Conservation (phyloP, 345 rosid genomes). For the Raphanus raphanistrum region DNA sequence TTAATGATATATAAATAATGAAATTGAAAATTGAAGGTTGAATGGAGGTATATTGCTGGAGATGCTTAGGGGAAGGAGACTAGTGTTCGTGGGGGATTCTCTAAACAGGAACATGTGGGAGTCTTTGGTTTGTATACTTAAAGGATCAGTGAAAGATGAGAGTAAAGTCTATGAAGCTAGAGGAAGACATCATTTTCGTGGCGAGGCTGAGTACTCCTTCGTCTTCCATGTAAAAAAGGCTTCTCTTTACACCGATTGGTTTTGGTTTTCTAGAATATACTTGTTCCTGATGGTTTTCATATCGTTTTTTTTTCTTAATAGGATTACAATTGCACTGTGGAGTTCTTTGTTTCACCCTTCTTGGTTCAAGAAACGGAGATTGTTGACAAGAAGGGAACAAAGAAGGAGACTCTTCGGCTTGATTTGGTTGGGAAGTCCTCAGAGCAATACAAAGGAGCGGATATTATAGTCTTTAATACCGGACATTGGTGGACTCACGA, state of each 20-base stretch:
- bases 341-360: conserved; percentile 93
- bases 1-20: background rate
- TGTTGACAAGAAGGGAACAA: conserved; percentile 53
- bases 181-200: conserved; percentile 72
- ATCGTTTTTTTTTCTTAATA: conserved; percentile 11
- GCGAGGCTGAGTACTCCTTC: conserved; percentile 83
- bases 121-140: conserved; percentile 83
- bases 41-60: conserved; percentile 65
- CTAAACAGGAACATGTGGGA: conserved; percentile 98
- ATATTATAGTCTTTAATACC: conserved; percentile 82
- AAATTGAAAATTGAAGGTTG: conserved; percentile 54
- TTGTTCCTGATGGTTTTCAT: background rate
- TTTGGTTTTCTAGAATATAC: background rate
- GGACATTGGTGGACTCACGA: conserved; percentile 99
- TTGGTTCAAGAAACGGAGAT: conserved; percentile 90
- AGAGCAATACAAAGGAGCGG: conserved; percentile 71
- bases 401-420: conserved; percentile 85
- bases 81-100: conserved; percentile 92
- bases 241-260: background rate
- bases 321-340: conserved; percentile 84
- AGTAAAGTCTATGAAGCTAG: conserved; percentile 72
- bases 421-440: conserved; percentile 82
- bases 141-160: conserved; percentile 57
- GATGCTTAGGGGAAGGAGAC: conserved; percentile 82
- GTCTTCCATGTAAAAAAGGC: conserved; percentile 55